A percentile compares a stretch with the other conserved stretches of the same genome.
phyloP scores from a whole-genome alignment of 257 asterid genomes.

The Misopates orontium region DNA sequence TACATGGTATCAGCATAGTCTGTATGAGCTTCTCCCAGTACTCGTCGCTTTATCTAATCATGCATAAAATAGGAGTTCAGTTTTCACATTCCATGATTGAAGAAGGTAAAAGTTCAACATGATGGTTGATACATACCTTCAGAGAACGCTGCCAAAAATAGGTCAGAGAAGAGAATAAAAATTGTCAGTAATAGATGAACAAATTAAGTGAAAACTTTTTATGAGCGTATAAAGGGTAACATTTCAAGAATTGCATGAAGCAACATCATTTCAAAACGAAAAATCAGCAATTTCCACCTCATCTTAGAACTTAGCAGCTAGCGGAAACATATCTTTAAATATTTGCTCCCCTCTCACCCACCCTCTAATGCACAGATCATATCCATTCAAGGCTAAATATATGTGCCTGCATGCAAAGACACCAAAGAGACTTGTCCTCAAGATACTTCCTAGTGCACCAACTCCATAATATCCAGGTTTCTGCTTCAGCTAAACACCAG shows the following conservation, averaged over 20 bases:
- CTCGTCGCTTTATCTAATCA: conserved; percentile 77
- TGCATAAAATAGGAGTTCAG: conserved; percentile 27
- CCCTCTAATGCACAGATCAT: background rate
- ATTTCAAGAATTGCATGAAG: background rate
- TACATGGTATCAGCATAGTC: conserved; percentile 96
- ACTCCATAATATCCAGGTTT: background rate
- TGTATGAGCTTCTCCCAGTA: conserved; percentile 71
- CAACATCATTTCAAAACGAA: background rate
- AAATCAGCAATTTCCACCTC: conserved; percentile 17
- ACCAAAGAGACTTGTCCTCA: background rate
- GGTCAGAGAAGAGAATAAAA: conserved; percentile 27
- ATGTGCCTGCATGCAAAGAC: background rate
- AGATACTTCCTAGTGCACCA: background rate
- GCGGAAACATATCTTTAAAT: background rate
- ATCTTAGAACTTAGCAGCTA: background rate
- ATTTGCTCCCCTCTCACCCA: background rate
- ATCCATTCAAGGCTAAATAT: background rate
- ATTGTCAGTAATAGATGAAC: conserved; percentile 31
- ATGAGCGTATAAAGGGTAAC: conserved; percentile 9
- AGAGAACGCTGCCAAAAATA: conserved; percentile 74
- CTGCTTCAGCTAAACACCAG: background rate
- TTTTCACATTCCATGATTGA: conserved; percentile 28
- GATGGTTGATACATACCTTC: conserved; percentile 60
- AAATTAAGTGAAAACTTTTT: conserved; percentile 12
- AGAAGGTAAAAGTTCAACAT: conserved; percentile 28